Evolutionary conservation across 2,329 filamentous ascomycete genomes (phyloP).

Genomic region (Sclerotinia glacialis): DNA sequence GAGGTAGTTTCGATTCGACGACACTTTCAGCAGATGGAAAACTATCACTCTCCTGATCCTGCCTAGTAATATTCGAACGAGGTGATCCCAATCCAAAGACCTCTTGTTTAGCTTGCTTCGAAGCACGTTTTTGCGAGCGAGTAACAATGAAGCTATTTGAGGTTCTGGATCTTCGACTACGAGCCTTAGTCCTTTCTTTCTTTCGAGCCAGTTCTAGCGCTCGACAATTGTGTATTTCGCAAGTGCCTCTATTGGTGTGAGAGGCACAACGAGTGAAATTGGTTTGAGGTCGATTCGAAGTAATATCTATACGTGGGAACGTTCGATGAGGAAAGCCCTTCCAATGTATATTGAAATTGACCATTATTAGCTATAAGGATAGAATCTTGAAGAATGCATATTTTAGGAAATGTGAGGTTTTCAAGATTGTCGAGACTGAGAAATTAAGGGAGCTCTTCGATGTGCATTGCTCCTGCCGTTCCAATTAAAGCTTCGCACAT

Average conservation of each 20-base stretch:
- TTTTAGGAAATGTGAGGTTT: slow-evolving; percentile 30
- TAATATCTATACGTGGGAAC: slow-evolving; percentile 33
- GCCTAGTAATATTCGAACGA: not conserved
- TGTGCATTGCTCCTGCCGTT: slow-evolving; percentile 26
- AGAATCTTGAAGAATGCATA: slow-evolving; percentile 31
- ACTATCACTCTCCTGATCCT: not conserved
- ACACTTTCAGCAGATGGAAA: not conserved
- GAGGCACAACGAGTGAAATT: not conserved
- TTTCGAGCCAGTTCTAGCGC: slow-evolving; percentile 26
- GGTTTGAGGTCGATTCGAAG: slow-evolving; percentile 25
- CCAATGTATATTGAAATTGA: slow-evolving; percentile 35
- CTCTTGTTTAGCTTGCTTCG: slow-evolving; percentile 27
- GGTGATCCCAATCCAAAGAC: slow-evolving; percentile 31
- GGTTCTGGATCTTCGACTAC: slow-evolving; percentile 24
- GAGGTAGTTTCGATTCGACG: not conserved
- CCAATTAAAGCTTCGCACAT: not conserved
- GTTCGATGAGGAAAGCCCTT: slow-evolving; percentile 35
- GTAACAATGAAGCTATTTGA: slow-evolving; percentile 18
- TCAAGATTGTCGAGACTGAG: slow-evolving; percentile 5
- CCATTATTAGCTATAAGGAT: slow-evolving; percentile 30
- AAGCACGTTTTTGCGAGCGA: slow-evolving; percentile 27
- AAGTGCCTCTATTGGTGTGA: slow-evolving; percentile 23
- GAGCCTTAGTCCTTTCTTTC: slow-evolving; percentile 26
- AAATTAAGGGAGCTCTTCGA: not conserved
- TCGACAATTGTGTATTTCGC: slow-evolving; percentile 22